These are phyloP conservation scores for Allantophomopsis cytisporea DNA, from an alignment of 2,329 filamentous ascomycete genomes.

Conservation along the genomic window DNA sequence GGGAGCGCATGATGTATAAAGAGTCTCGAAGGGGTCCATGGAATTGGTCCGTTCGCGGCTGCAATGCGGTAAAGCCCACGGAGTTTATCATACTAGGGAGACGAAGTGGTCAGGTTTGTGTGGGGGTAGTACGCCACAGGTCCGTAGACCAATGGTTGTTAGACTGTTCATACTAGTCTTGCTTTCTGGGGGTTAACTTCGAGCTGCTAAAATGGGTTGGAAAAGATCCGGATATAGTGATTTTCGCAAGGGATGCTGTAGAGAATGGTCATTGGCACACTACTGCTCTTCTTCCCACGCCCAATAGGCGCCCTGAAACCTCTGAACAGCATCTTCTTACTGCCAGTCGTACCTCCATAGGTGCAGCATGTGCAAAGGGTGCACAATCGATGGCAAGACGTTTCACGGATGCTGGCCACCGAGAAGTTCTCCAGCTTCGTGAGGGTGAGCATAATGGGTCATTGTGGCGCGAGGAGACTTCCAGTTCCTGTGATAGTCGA, in stretches of 20 bases:
- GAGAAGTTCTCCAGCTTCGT: neutral
- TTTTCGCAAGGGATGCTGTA: too few species aligned
- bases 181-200: neutral
- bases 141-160: neutral
- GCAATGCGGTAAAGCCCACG: conserved; percentile 5
- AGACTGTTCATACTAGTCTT: neutral
- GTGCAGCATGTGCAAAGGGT: neutral
- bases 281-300: too few species aligned
- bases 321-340: too few species aligned
- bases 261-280: too few species aligned
- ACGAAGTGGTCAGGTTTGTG: neutral
- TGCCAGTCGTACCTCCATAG: too few species aligned
- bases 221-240: too few species aligned
- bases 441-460: neutral
- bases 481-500: neutral
- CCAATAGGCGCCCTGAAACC: too few species aligned
- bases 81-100: neutral
- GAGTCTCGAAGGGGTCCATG: conserved; percentile 6
- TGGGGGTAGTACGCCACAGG: too few species aligned
- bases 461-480: neutral
- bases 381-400: neutral
- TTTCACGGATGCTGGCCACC: neutral
- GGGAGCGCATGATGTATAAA: conserved; percentile 19
- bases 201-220: too few species aligned
- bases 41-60: conserved; percentile 13